phyloP scores from a whole-genome alignment of 371 early-diverging fungal species.

The Nematocida homosporus region DNA sequence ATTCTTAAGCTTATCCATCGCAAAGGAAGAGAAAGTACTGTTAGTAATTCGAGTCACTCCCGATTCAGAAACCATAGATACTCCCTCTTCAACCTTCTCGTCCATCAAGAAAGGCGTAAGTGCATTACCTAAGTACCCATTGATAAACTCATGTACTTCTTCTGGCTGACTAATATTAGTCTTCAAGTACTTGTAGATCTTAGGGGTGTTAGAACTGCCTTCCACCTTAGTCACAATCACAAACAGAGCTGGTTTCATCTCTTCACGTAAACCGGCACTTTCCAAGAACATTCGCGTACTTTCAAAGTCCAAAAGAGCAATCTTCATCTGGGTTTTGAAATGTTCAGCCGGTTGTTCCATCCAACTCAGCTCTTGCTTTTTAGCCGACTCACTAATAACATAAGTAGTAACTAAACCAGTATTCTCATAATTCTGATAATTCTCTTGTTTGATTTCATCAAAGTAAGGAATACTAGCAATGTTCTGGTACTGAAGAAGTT shows the following conservation, averaged over 20 bases:
- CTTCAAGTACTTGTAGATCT: slow-evolving; percentile 30
- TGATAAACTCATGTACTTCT: background rate
- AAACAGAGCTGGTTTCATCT: slow-evolving; percentile 30
- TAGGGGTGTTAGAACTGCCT: too few relatives aligned
- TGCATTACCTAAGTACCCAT: background rate
- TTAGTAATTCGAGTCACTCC: slow-evolving; percentile 28
- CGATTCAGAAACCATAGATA: background rate
- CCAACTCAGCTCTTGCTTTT: slow-evolving; percentile 12
- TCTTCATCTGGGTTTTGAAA: slow-evolving; percentile 19
- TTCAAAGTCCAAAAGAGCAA: slow-evolving; percentile 39
- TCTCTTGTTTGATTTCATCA: slow-evolving; percentile 28
- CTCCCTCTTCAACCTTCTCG: slow-evolving; percentile 20
- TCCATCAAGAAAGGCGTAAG: slow-evolving; percentile 30
- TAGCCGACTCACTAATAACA: background rate
- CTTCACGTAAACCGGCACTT: slow-evolving; percentile 19
- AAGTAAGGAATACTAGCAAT: slow-evolving; percentile 21
- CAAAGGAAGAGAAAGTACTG: slow-evolving; percentile 20
- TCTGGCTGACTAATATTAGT: slow-evolving; percentile 3
- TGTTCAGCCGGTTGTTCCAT: background rate
- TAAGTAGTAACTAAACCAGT: slow-evolving; percentile 22
- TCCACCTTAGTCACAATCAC: background rate
- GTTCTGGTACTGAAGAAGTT: slow-evolving; percentile 8
- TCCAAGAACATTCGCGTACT: slow-evolving; percentile 41
- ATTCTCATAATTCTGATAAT: slow-evolving; percentile 31
- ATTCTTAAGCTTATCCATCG: slow-evolving; percentile 16